phyloP scores from a whole-genome alignment of 345 rosid species.

The Erysimum cheiranthoides region DNA sequence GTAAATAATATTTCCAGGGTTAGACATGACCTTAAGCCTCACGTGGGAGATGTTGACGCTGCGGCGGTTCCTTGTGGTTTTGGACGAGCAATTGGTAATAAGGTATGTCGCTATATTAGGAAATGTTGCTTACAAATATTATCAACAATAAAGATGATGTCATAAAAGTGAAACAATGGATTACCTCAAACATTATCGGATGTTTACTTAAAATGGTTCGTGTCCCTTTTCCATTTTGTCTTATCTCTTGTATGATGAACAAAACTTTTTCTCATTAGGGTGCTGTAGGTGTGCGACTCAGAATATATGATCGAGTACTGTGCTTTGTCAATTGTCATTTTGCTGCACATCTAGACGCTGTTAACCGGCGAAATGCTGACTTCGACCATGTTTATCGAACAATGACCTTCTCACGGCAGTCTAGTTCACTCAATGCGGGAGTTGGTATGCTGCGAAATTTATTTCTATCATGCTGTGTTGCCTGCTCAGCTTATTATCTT shows the following conservation, averaged over 20 bases:
- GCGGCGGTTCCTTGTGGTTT: constrained; percentile 92
- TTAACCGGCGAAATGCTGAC: constrained; percentile 75
- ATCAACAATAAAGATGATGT: background rate
- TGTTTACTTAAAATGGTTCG: constrained; percentile 3
- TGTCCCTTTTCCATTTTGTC: constrained; percentile 21
- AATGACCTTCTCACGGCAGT: constrained; percentile 65
- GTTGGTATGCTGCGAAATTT: constrained; percentile 76
- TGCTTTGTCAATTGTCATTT: constrained; percentile 89
- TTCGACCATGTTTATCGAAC: constrained; percentile 78
- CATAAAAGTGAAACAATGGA: background rate
- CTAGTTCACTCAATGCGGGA: constrained; percentile 55
- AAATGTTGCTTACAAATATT: background rate
- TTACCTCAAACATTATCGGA: constrained; percentile 9
- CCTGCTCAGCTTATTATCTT: constrained; percentile 64
- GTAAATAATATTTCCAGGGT: constrained; percentile 54
- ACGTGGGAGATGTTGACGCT: constrained; percentile 83
- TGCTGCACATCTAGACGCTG: constrained; percentile 89
- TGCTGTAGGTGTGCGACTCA: constrained; percentile 81
- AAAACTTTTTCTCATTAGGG: constrained; percentile 54
- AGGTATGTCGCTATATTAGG: constrained; percentile 51
- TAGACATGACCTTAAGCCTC: constrained; percentile 59
- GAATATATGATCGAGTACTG: constrained; percentile 72
- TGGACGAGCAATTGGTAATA: constrained; percentile 86
- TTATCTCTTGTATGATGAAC: constrained; percentile 1
- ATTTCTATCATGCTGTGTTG: constrained; percentile 65